Evolutionary conservation across 2,329 filamentous ascomycete genomes (phyloP), one percentile per base, ranked within the genome.

Genomic region (Fonsecaea nubica): DNA sequence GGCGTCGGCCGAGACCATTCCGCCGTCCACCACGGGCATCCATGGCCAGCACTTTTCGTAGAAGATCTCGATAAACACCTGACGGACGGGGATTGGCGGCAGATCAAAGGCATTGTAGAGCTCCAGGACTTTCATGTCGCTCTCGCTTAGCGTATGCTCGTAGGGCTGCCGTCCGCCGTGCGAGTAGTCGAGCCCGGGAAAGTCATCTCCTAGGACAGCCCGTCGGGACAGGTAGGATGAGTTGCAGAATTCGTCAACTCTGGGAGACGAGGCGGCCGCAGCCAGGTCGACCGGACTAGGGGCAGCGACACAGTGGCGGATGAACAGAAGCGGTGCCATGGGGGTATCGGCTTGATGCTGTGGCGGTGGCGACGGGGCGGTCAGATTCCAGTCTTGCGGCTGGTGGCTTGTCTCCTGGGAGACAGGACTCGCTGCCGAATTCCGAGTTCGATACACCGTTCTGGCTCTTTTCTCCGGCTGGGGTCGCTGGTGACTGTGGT

Each of bases 181-280:
- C 30, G 62, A 62, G 54, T 68, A 63, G 42, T 68, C 65, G 35
- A 68, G 61, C 15, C 58, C 63, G 8, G 65, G 65, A 32, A 68
- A 68, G 35, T 68, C 65, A 18, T 68, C 58, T 35, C 65, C 65
- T 13, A 68, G 42, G 40, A 68, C 63, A 7, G 65, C 65, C n/a
- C 54, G 58, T 4, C 65, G 58, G 18, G 65, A 65, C 10, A 68
- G 57, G 53, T 62, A 68, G 3, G 61, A 62, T 30, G 65, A 60
- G 21, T 65, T 68, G 65, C 65, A 58, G 32, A 67, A 67, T 32
- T 63, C 56, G 57, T 67, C 65, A n/a, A 64, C 40, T 42, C 45
- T 25, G 4, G 65, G 58, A 13, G 50, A 53, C 18, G 62, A 54
- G 5, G 63, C 63, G 12, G 64, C 57, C n/a, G 58, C 65, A 9